Percentiles rank a stretch among this genome's conserved stretches.
phyloP scores from a whole-genome alignment of 352 stramenopile genomes.

The Phytophthora nicotianae region DNA sequence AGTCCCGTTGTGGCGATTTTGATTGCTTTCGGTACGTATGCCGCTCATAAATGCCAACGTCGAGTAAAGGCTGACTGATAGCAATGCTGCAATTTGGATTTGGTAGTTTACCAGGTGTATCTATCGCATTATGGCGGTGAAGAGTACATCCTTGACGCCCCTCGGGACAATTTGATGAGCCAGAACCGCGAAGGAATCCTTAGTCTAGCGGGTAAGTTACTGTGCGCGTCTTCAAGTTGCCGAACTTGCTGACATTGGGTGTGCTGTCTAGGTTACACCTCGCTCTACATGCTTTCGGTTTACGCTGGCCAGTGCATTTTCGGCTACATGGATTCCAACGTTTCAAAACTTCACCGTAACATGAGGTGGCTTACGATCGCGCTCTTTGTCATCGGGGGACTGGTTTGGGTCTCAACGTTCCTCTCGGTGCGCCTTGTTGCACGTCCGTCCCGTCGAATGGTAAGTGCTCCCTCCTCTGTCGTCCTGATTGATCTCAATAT shows the following conservation, averaged over 20 bases:
- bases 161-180: slow-evolving; percentile 79
- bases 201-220: slow-evolving; percentile 71
- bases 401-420: slow-evolving; percentile 64
- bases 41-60: background rate
- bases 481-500: background rate
- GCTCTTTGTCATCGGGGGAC: slow-evolving; percentile 43
- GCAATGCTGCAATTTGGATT: slow-evolving; percentile 8
- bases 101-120: slow-evolving; percentile 82
- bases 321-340: slow-evolving; percentile 64
- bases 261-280: slow-evolving; percentile 84
- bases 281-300: slow-evolving; percentile 87
- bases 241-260: background rate
- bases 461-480: slow-evolving; percentile 18
- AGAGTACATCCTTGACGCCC: slow-evolving; percentile 78
- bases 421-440: slow-evolving; percentile 60
- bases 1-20: slow-evolving; percentile 48
- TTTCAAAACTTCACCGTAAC: slow-evolving; percentile 62
- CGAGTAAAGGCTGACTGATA: background rate
- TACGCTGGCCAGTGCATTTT: slow-evolving; percentile 70
- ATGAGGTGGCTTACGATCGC: slow-evolving; percentile 62
- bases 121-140: slow-evolving; percentile 73
- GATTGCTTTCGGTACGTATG: slow-evolving; percentile 46
- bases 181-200: slow-evolving; percentile 97
- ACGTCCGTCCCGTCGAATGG: slow-evolving; percentile 76
- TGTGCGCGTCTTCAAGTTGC: background rate